Base-by-base conservation (phyloP, 495 filamentous ascomycete species). In the Articulospora tetracladia region DNA sequence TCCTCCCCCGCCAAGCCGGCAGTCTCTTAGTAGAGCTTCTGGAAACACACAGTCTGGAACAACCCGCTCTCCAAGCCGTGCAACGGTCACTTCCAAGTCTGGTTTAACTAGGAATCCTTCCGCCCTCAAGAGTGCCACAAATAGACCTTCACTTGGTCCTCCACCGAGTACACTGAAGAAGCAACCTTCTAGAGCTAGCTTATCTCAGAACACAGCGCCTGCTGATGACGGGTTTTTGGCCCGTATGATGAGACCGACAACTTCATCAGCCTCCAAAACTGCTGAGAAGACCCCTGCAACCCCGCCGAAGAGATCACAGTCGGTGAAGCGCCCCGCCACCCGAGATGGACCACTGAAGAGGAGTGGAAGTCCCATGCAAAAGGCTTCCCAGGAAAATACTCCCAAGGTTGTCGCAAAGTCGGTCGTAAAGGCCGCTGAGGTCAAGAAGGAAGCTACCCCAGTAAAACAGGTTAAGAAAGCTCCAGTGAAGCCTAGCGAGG, bases 231-330 rank as follows among this genome's bases (percentile, higher is more conserved):
- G 86, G 2, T 97, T 97, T 73, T 78, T 97, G 17, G 90, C 89
- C 8, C 79, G 92, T 58, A 96, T 97, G 92, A 96, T 91, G 91
- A 84, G 91, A 12, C 92, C 92, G 3, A 97, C 92, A 10, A 83
- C 88, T 23, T 83, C 84, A 58, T 92, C 88, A 28, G 82, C 89
- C 6, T 88, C 80, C 68, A 96, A 93, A 73, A 81, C 84, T 0
- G 79, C 88, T 19, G 90, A 92, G 1, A 93, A 90, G 71, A n/a
- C 55, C 3, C 36, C 55, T 19, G 30, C 55, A 3, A 60, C 66
- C 19, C 66, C 63, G 30, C 62, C 60, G 19, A 66, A 64, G 60
- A 59, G 53, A 56, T 25, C 65, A 20, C 52, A 61, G 20, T 58
- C 58, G n/a, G 61, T 62, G 2, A 67, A 58, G 49, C 24, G 57